Base-by-base conservation (phyloP, 768 basidiomycete species). In the Scleroderma citrinum region DNA sequence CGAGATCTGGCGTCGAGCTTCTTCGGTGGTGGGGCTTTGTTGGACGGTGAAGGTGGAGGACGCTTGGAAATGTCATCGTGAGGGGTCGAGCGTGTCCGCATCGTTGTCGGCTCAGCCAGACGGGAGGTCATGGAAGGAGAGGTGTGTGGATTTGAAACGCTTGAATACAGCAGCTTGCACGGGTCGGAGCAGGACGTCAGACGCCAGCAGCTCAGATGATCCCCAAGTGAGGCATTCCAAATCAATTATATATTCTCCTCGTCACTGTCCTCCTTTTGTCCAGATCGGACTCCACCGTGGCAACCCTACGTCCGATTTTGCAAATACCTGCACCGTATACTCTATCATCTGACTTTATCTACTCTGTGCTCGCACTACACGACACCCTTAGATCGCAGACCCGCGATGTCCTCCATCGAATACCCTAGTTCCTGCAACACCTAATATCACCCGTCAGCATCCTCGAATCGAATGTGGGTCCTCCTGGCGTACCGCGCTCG, bases 401-500 rank as follows among this genome's bases (percentile, higher is more conserved):
- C 65, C 44, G 59, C 53, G 52, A 83, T 76, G 46, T 71, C 69
- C 40, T 63, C 50, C 38, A 24, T 46, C 44, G 56, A 57, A 50
- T 76, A 77, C 54, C 75, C 76, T 45, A 77, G 53, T 55, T 76
- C 76, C 52, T 52, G 53, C 52, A 74, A 56, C 44, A 73, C 57
- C 64, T 82, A 50, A 34, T 35, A 47, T 43, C 34, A 50, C 42
- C 47, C 13, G 46, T 35, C 40, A 35, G 41, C 39, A 36, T 8
- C n/a, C 34, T 37, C 5, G 7, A 17, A 51, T 30, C 47, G 16
- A 38, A 40, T 42, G 29, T 20, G 37, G 44, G 49, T 54, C 52
- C 35, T n/a, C 38, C 13, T 11, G 31, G 53, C 67, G 38, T 61
- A 84, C 85, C 79, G 91, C 86, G 3, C 69, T 71, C 13, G 90